These are phyloP conservation scores for Thelonectria blattea DNA, from an alignment of 2,329 filamentous ascomycete species.

Conservation along the genomic window DNA sequence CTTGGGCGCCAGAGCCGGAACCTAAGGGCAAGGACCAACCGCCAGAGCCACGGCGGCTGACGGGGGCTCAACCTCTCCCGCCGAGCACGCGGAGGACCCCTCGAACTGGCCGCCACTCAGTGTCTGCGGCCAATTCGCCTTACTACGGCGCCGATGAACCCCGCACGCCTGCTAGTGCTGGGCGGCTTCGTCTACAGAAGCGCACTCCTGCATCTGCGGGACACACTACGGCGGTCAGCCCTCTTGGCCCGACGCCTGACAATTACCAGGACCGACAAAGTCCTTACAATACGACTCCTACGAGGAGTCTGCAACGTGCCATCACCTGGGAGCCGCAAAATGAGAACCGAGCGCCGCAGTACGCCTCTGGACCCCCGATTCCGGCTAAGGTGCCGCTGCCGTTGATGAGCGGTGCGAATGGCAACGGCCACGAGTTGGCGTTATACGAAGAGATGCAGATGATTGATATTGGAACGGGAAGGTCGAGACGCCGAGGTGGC, in stretches of 20 bases:
- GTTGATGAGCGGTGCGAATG: conserved; percentile 53
- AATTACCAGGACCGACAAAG: conserved; percentile 55
- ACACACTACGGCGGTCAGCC: conserved; percentile 49
- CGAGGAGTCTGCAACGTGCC: conserved; percentile 49
- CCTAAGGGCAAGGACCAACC: conserved; percentile 45
- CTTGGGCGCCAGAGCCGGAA: conserved; percentile 79
- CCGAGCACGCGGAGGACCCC: conserved; percentile 58
- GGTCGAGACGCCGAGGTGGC: conserved; percentile 58
- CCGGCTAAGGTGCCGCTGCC: conserved; percentile 72
- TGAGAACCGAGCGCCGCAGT: conserved; percentile 57
- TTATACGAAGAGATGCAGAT: conserved; percentile 74
- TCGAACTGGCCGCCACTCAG: conserved; percentile 58
- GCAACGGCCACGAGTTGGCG: conserved; percentile 58
- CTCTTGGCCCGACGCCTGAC: conserved; percentile 59
- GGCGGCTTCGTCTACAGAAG: conserved; percentile 70
- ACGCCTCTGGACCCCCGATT: conserved; percentile 59
- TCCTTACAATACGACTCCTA: conserved; percentile 40
- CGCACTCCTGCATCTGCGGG: conserved; percentile 57
- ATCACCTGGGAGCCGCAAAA: conserved; percentile 60
- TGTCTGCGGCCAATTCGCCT: conserved; percentile 43
- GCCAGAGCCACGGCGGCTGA: conserved; percentile 49
- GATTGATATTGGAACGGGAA: conserved; percentile 69
- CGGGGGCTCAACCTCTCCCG: conserved; percentile 60
- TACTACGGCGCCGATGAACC: conserved; percentile 42
- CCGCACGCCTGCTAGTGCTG: conserved; percentile 46